A percentile compares a stretch with the other conserved stretches of the same genome.
Evolutionary conservation across 179 eudicot species (phyloP).

Genomic region (Beta macrorhiza): DNA sequence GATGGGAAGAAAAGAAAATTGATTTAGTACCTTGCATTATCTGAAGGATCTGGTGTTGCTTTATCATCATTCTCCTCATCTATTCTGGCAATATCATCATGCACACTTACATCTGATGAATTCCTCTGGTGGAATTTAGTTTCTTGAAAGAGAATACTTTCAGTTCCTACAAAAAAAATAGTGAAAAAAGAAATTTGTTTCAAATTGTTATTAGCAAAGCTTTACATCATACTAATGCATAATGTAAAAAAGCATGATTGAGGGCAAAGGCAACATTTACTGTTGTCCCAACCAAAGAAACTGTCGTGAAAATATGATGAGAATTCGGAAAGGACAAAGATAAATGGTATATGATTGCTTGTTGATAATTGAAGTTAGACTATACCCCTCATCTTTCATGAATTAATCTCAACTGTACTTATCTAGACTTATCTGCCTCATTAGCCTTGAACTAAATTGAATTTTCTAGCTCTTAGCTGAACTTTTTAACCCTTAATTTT

Average conservation of each 20-base stretch:
- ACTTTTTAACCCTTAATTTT: neutral
- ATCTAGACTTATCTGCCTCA: neutral
- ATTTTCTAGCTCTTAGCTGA: neutral
- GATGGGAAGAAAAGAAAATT: neutral
- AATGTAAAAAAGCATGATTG: neutral
- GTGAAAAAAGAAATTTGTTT: neutral
- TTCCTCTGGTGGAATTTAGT: slow-evolving; percentile 2
- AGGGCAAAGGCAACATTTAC: neutral
- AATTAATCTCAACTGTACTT: neutral
- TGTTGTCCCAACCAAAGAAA: neutral
- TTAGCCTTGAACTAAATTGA: neutral
- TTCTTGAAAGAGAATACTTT: slow-evolving; percentile 22
- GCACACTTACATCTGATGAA: slow-evolving; percentile 15
- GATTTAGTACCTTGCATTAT: slow-evolving; percentile 24
- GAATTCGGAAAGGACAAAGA: too few species aligned
- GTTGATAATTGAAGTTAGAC: neutral
- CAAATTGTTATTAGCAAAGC: neutral
- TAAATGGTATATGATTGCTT: neutral
- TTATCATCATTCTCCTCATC: slow-evolving; percentile 25
- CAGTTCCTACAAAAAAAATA: slow-evolving; percentile 14
- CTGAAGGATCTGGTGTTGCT: slow-evolving; percentile 23
- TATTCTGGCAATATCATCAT: slow-evolving; percentile 16
- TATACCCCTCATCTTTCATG: neutral
- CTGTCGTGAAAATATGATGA: neutral
- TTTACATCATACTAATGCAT: neutral